Percentiles rank a stretch among this genome's conserved stretches.
These are phyloP conservation scores for Macrotyloma uniflorum DNA, from an alignment of 306 rosid genomes.

Conservation along the genomic window DNA sequence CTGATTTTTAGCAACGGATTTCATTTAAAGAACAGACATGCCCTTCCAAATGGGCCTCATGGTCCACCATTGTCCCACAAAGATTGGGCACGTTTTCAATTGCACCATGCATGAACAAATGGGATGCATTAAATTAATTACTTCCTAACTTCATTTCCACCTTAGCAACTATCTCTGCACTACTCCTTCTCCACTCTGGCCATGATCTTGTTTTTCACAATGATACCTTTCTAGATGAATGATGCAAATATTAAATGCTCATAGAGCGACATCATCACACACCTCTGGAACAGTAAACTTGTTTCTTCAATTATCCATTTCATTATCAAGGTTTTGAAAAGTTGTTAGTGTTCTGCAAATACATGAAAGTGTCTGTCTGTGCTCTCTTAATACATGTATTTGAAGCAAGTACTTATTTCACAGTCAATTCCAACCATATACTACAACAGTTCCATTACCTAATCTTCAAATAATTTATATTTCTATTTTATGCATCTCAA, in stretches of 20 bases:
- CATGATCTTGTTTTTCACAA: conserved; percentile 17
- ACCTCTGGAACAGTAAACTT: not conserved
- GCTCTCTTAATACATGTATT: not conserved
- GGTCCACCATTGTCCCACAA: conserved; percentile 45
- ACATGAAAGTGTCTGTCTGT: not conserved
- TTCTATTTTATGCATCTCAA: not conserved
- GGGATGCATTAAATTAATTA: conserved; percentile 20
- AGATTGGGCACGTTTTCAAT: conserved; percentile 48
- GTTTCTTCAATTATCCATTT: not conserved
- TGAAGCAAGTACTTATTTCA: not conserved
- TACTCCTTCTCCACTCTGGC: not conserved
- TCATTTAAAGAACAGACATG: conserved; percentile 44
- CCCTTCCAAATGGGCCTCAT: conserved; percentile 39
- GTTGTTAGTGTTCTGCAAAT: not conserved
- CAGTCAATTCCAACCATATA: too few species aligned
- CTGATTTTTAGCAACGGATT: conserved; percentile 2
- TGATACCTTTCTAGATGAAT: not conserved
- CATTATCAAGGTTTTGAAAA: not conserved
- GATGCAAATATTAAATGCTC: not conserved
- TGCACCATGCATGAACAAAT: conserved; percentile 36
- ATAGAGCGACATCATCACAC: not conserved
- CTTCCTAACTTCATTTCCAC: not conserved
- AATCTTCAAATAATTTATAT: not conserved
- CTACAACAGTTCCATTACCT: too few species aligned
- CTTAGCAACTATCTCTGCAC: not conserved